These are phyloP conservation scores for Rhexocercosporidium sp. DNA, from an alignment of 2,329 filamentous ascomycete genomes.

Conservation along the genomic window DNA sequence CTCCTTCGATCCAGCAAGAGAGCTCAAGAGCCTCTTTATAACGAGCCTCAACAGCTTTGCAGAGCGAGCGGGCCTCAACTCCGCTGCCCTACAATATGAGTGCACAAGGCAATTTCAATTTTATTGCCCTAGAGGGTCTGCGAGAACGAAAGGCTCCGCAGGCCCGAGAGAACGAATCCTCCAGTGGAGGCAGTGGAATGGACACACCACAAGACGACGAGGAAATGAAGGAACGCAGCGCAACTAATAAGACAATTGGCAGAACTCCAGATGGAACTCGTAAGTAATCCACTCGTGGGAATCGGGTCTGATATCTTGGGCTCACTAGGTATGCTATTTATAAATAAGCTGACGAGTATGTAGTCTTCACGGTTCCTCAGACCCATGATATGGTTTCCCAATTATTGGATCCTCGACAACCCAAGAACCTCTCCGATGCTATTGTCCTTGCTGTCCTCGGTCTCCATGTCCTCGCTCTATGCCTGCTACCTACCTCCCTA, in stretches of 20 bases:
- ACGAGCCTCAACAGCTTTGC: conserved; percentile 5
- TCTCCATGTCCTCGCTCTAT: conserved; percentile 75
- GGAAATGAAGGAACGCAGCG: conserved; percentile 55
- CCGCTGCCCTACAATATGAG: conserved; percentile 20
- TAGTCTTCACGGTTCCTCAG: conserved; percentile 93
- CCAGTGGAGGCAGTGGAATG: conserved; percentile 20
- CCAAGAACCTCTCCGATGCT: conserved; percentile 90
- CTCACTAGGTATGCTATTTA: background rate
- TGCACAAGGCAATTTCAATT: conserved; percentile 5
- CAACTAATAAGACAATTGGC: conserved; percentile 76
- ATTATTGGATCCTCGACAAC: conserved; percentile 89
- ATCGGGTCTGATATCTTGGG: background rate
- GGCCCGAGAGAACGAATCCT: conserved; percentile 20
- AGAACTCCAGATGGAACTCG: conserved; percentile 89
- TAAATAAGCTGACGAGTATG: conserved; percentile 12
- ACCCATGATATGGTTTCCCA: conserved; percentile 99
- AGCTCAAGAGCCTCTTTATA: background rate
- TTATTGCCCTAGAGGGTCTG: conserved; percentile 29
- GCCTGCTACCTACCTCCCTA: conserved; percentile 69
- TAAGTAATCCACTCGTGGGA: conserved; percentile 53
- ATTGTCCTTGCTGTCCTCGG: conserved; percentile 80
- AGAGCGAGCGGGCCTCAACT: conserved; percentile 25
- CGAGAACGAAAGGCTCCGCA: conserved; percentile 34
- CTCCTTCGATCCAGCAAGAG: background rate
- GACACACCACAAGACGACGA: conserved; percentile 24